These are phyloP conservation scores for Blastocystis sp. DNA, from an alignment of 352 stramenopile species.

Conservation along the genomic window DNA sequence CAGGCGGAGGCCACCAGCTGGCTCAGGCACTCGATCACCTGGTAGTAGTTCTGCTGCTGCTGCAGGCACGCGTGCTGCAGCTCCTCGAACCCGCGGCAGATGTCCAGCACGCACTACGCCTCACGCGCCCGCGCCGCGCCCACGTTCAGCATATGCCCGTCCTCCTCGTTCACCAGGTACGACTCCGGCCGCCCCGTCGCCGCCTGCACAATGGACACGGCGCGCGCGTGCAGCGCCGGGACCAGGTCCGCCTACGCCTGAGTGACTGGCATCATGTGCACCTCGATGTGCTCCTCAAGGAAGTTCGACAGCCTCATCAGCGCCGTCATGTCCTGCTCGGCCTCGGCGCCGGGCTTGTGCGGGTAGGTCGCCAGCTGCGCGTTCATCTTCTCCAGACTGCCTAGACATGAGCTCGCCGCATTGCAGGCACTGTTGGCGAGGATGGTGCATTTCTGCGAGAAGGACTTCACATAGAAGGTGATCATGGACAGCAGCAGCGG, in stretches of 20 bases:
- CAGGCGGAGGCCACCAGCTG: neutral
- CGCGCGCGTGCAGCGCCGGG: neutral
- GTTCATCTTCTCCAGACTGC: conserved; percentile 5
- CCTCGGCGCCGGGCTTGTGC: neutral
- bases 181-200: conserved; percentile 25
- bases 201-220: conserved; percentile 8
- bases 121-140: neutral
- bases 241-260: neutral
- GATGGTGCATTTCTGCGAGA: conserved; percentile 17
- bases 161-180: conserved; percentile 42
- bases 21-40: neutral
- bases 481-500: conserved; percentile 9
- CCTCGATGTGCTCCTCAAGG: conserved; percentile 41
- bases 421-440: conserved; percentile 5
- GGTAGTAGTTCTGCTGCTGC: conserved; percentile 17
- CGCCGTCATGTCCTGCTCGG: neutral
- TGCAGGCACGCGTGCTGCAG: neutral
- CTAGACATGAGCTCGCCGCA: neutral
- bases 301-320: conserved; percentile 41
- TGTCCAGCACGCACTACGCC: conserved; percentile 3
- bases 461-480: conserved; percentile 54
- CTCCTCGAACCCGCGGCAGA: neutral
- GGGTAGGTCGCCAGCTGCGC: neutral
- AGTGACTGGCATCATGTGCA: neutral
- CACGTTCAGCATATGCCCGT: neutral